Conservation (phyloP, 768 basidiomycete species). For the Neoboletus brunneissimus region DNA sequence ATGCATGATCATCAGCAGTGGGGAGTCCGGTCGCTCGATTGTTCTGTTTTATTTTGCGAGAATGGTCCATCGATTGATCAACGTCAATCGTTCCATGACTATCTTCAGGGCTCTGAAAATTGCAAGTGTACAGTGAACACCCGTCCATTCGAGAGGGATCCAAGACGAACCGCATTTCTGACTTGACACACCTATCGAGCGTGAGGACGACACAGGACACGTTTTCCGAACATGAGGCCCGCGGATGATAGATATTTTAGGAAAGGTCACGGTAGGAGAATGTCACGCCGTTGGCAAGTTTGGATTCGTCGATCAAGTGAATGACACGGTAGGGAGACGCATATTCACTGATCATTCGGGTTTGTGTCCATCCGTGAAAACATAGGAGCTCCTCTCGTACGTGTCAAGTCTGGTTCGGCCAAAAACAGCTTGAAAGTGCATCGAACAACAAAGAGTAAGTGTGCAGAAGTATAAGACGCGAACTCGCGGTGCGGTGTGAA, state of each 20-base stretch:
- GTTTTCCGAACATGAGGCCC: neutral
- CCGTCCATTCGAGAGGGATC: too few species aligned
- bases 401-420: too few species aligned
- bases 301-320: too few species aligned
- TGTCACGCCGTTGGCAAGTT: too few species aligned
- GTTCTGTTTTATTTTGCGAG: neutral
- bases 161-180: too few species aligned
- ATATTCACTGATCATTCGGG: too few species aligned
- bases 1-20: conserved; percentile 49
- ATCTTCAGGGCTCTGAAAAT: neutral
- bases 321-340: too few species aligned
- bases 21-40: conserved; percentile 8
- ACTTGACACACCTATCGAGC: neutral
- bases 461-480: too few species aligned
- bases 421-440: too few species aligned
- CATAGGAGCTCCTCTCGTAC: too few species aligned
- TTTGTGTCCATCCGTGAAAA: too few species aligned
- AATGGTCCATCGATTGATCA: neutral
- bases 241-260: neutral
- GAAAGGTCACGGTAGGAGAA: neutral
- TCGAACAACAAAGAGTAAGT: neutral
- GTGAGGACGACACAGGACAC: neutral
- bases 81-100: neutral
- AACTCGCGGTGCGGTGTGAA: neutral
- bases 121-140: too few species aligned